Base-by-base conservation (phyloP, 768 basidiomycete species). In the Lactarius quietus region DNA sequence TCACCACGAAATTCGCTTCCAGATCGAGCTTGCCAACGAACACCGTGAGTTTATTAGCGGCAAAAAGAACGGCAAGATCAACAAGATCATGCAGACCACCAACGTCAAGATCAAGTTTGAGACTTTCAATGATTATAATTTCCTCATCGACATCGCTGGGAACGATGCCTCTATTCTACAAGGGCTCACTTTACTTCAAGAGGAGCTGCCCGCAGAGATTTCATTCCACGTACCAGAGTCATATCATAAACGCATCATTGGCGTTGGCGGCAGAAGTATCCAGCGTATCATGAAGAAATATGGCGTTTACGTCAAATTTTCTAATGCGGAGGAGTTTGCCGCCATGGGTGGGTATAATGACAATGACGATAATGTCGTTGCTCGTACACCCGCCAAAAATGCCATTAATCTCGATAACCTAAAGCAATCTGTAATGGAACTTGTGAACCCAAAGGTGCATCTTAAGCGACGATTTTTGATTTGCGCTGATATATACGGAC, bases 261-360 rank as follows among this genome's bases (percentile, higher is more conserved):
- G 96, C 66, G 95, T 98, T 39, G 95, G 94, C 38, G 96, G 96
- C 33, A 88, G 95, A 73, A 98, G 94, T 77, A 98, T 99, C 65
- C 96, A 98, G 76, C 86, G 94, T 65, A 98, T 99, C 77, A 99
- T 99, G 96, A 98, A 98, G 81, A 94, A 96, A 75, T 97, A 90
- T 70, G 96, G 96, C n/a, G 96, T 98, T 26, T 98, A 98, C 77
- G 96, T 99, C 77, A 98, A 98, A 78, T 99, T 98, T 73, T 93
- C 93, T 28, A 98, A 98, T 75, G 93, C 93, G 14, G 96, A 98
- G 71, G 96, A 98, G 75, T 97, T 95, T 76, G 94, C 94, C 41
- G 86, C 90, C 15, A 82, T 95, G 68, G 96, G 96, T 31, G 96
- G 95, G 6, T 96, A 96, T 75, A 87, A 90, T 72, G 95, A 98